These are phyloP conservation scores for Arthrobotrys megalospora DNA, from an alignment of 2,329 filamentous ascomycete species.

Conservation along the genomic window DNA sequence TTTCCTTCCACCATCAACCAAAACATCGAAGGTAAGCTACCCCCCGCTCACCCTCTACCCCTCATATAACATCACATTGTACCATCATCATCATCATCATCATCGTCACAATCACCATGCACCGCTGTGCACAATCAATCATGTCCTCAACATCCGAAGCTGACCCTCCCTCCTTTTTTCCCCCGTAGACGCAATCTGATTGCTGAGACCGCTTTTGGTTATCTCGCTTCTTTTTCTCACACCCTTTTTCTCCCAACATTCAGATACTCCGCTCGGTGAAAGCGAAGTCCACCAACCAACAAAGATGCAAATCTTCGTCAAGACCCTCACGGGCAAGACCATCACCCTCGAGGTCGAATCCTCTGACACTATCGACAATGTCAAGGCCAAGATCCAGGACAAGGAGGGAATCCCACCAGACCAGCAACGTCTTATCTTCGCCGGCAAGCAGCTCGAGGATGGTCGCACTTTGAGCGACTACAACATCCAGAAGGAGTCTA, in stretches of 20 bases:
- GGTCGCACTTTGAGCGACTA: slow-evolving; percentile 82
- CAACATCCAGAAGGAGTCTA: slow-evolving; percentile 96
- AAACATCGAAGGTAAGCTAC: slow-evolving; percentile 61
- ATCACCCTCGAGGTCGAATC: slow-evolving; percentile 73
- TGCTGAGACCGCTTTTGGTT: slow-evolving; percentile 61
- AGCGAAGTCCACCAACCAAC: slow-evolving; percentile 34
- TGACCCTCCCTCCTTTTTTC: slow-evolving; percentile 1
- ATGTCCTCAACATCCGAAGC: background rate
- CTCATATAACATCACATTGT: slow-evolving; percentile 4
- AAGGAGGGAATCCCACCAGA: slow-evolving; percentile 99
- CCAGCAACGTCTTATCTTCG: slow-evolving; percentile 96
- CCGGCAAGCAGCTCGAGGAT: slow-evolving; percentile 96
- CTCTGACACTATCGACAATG: slow-evolving; percentile 93
- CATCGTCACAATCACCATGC: background rate
- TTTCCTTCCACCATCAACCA: slow-evolving; percentile 46
- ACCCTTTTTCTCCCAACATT: slow-evolving; percentile 20
- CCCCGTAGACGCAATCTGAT: slow-evolving; percentile 58
- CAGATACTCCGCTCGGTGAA: slow-evolving; percentile 60
- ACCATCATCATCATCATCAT: background rate
- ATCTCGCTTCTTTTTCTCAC: slow-evolving; percentile 53
- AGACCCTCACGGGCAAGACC: slow-evolving; percentile 83
- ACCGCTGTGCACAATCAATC: background rate
- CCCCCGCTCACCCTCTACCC: background rate
- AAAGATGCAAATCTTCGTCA: slow-evolving; percentile 84
- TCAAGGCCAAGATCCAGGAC: slow-evolving; percentile 97